Conservation (phyloP, 2,329 filamentous ascomycete species). For the Bertia moriformis region DNA sequence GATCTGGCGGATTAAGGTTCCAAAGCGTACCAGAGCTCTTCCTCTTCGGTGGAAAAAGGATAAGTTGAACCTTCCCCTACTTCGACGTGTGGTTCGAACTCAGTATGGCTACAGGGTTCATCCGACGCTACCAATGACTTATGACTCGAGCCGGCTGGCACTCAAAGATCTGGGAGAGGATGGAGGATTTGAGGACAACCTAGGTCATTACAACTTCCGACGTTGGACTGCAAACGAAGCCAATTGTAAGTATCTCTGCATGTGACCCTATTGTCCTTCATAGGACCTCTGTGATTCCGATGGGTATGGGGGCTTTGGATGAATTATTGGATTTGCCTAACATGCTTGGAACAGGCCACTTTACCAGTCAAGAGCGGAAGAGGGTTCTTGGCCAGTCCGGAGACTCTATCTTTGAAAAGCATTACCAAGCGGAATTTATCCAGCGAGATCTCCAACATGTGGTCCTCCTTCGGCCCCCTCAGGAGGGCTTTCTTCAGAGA, state of each 20-base stretch:
- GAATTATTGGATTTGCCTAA: constrained; percentile 4
- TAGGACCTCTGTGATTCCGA: no score
- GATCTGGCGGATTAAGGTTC: background rate
- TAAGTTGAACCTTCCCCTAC: background rate
- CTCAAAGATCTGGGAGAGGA: constrained; percentile 11
- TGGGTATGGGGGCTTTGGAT: background rate
- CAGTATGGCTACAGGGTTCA: constrained; percentile 9
- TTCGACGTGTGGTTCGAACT: constrained; percentile 10
- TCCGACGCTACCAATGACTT: constrained; percentile 10
- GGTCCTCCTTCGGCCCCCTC: constrained; percentile 10
- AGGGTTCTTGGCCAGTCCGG: constrained; percentile 11
- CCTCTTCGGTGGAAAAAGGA: background rate
- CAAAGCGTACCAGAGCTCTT: background rate
- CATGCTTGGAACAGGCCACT: constrained; percentile 8
- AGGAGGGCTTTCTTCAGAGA: constrained; percentile 9
- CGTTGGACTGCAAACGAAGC: constrained; percentile 12
- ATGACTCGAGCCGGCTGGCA: constrained; percentile 10
- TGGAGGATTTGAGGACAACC: constrained; percentile 11
- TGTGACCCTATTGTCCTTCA: no score
- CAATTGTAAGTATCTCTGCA: constrained; percentile 8
- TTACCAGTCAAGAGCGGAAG: constrained; percentile 12
- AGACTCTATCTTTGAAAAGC: constrained; percentile 10
- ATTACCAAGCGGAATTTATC: constrained; percentile 13
- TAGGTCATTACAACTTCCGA: constrained; percentile 13
- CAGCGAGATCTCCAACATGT: constrained; percentile 10